phyloP scores from a whole-genome alignment of 768 basidiomycete genomes.

The Ramaria rubella region DNA sequence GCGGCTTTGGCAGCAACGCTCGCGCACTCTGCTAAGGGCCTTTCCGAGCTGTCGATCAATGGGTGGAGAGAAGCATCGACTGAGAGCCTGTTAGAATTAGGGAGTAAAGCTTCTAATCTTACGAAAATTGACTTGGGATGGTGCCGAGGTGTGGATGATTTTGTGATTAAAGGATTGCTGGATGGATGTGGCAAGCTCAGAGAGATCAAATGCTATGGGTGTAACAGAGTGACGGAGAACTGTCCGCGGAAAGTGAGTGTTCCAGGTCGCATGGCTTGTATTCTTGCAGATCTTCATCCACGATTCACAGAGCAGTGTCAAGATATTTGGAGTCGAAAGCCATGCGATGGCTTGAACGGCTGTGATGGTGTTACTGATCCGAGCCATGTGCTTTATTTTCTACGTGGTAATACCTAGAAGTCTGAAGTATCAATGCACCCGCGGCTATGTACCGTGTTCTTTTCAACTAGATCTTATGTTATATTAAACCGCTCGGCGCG shows the following conservation, averaged over 20 bases:
- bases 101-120: conserved; percentile 36
- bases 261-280: neutral
- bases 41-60: conserved; percentile 66
- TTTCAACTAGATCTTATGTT: too few relatives aligned
- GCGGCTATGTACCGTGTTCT: too few relatives aligned
- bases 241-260: conserved; percentile 44
- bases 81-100: conserved; percentile 36
- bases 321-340: conserved; percentile 20
- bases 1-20: conserved; percentile 58
- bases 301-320: conserved; percentile 12
- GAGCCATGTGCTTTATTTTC: too few relatives aligned
- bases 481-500: too few relatives aligned
- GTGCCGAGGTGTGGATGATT: conserved; percentile 80
- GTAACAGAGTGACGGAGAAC: conserved; percentile 40
- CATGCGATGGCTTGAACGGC: neutral
- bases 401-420: too few relatives aligned
- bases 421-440: too few relatives aligned
- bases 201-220: conserved; percentile 50
- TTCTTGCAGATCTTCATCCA: neutral
- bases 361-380: too few relatives aligned
- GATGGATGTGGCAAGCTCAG: conserved; percentile 35
- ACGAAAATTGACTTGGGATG: conserved; percentile 72
- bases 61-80: conserved; percentile 61
- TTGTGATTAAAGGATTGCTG: conserved; percentile 64
- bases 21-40: conserved; percentile 51